Base-by-base conservation (phyloP, 1,139 yeast species). In the Yamadazyma mexicana region DNA sequence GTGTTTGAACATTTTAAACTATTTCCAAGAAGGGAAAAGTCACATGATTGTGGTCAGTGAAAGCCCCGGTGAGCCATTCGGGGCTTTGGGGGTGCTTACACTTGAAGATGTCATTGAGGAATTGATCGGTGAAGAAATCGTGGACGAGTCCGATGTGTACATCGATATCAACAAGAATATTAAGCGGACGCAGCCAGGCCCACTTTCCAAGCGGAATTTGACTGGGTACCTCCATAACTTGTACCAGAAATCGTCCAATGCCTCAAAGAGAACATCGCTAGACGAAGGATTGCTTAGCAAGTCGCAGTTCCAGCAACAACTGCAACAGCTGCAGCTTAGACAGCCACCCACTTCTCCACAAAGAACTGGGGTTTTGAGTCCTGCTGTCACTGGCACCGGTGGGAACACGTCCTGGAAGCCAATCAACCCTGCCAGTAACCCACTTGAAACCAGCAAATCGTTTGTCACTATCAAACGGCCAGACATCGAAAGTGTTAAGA, bases 101-200 rank as follows among this genome's bases (percentile, higher is more conserved):
- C 71, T 92, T 46, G 98, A 92, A 62, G 98, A 92, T 60, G 98
- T 92, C 12, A 92, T 92, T 56, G 98, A 92, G 62, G 98, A 92
- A 62, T 74, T 92, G 51, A 92, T 92, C 63, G 98, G 98, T 41
- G 98, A 92, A 62, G 98, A 92, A 61, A 92, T 92, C 55, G 91
- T 92, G 37, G 98, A 92, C 59, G 98, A 92, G 62, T 81, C 91
- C n/a, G 98, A 92, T 59, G 98, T 91, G 18, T 91, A 86, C 57
- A 78, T 91, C 44, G 97, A 89, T 62, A 87, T 91, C 47, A 89
- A 88, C 61, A 86, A 86, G 50, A 86, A 87, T 51, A 88, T 89
- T 55, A 85, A 84, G 58, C 74, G 96, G 53, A 75, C 78, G 25
- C 81, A 81, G 48, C 96, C 96, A 1, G 95, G 95, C 2, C 96